phyloP scores from a whole-genome alignment of 495 filamentous ascomycete species.

The Aspergillus asperescens region DNA sequence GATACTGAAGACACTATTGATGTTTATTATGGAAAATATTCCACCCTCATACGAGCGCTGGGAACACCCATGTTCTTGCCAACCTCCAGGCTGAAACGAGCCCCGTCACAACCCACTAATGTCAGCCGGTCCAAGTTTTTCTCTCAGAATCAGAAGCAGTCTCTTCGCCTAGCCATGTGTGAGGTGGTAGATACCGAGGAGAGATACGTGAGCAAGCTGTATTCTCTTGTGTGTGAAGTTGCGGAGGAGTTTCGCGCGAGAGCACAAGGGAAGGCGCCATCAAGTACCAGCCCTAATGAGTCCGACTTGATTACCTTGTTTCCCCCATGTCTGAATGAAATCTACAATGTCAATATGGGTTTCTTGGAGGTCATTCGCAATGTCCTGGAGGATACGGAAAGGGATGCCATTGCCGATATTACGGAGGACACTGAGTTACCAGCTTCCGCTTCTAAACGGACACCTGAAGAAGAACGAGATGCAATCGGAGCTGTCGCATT shows the following conservation, averaged over 20 bases:
- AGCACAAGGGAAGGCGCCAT: slow-evolving; percentile 50
- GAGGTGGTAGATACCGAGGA: slow-evolving; percentile 93
- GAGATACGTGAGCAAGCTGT: slow-evolving; percentile 80
- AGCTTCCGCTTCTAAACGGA: slow-evolving; percentile 31
- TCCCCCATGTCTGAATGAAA: slow-evolving; percentile 68
- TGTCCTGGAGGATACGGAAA: slow-evolving; percentile 77
- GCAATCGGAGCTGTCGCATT: slow-evolving; percentile 67
- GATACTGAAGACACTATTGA: slow-evolving; percentile 53
- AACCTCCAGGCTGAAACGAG: slow-evolving; percentile 77
- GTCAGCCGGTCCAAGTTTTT: slow-evolving; percentile 68
- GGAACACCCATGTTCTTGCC: slow-evolving; percentile 82
- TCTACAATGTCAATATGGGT: slow-evolving; percentile 69
- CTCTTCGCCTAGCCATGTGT: slow-evolving; percentile 79
- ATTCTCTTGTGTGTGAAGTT: slow-evolving; percentile 72
- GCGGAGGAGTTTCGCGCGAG: slow-evolving; percentile 66
- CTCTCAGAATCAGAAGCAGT: slow-evolving; percentile 73
- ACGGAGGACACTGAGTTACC: slow-evolving; percentile 48
- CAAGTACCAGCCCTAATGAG: slow-evolving; percentile 67
- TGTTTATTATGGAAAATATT: slow-evolving; percentile 69
- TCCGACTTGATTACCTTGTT: slow-evolving; percentile 71
- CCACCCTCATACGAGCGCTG: slow-evolving; percentile 65
- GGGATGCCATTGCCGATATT: slow-evolving; percentile 66
- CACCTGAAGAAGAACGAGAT: slow-evolving; percentile 51
- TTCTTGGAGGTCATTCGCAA: slow-evolving; percentile 71
- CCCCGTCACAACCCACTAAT: slow-evolving; percentile 78